phyloP scores from a whole-genome alignment of 1,284 basidiomycete genomes.

The Trametes versicolor region DNA sequence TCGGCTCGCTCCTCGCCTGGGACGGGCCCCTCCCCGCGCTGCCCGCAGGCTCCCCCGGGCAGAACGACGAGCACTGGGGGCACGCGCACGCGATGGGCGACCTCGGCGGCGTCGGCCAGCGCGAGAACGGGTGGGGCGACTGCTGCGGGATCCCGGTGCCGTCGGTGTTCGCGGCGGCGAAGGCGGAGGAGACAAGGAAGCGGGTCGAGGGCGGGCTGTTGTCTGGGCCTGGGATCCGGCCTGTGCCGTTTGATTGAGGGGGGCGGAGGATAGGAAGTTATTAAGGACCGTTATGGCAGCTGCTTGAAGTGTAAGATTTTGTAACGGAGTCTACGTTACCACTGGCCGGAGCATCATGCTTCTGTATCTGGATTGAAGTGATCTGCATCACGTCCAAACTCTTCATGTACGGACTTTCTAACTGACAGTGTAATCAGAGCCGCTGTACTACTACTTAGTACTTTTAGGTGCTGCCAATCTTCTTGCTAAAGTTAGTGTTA shows the following conservation, averaged over 20 bases:
- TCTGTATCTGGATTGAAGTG: too few species aligned
- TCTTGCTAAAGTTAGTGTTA: too few species aligned
- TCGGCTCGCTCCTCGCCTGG: conserved; percentile 86
- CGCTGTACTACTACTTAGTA: too few species aligned
- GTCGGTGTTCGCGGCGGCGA: conserved; percentile 82
- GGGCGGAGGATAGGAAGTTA: not conserved
- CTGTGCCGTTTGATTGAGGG: conserved; percentile 83
- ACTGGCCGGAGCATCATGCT: too few species aligned
- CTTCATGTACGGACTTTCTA: too few species aligned
- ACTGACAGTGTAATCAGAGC: too few species aligned
- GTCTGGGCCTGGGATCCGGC: conserved; percentile 72
- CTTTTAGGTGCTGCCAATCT: too few species aligned
- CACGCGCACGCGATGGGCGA: conserved; percentile 71
- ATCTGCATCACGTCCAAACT: too few species aligned
- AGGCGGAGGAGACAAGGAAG: conserved; percentile 57
- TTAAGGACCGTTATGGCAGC: not conserved
- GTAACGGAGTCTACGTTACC: not conserved
- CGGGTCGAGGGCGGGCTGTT: conserved; percentile 50
- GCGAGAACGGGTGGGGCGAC: conserved; percentile 85
- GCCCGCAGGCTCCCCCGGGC: conserved; percentile 47
- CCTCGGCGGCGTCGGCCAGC: conserved; percentile 57
- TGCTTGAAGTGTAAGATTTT: conserved; percentile 5
- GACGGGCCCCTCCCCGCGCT: conserved; percentile 63
- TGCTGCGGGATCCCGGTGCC: conserved; percentile 94
- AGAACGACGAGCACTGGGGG: conserved; percentile 58